Conservation (phyloP, 1,284 basidiomycete genomes). For the Amylostereum areolatum region DNA sequence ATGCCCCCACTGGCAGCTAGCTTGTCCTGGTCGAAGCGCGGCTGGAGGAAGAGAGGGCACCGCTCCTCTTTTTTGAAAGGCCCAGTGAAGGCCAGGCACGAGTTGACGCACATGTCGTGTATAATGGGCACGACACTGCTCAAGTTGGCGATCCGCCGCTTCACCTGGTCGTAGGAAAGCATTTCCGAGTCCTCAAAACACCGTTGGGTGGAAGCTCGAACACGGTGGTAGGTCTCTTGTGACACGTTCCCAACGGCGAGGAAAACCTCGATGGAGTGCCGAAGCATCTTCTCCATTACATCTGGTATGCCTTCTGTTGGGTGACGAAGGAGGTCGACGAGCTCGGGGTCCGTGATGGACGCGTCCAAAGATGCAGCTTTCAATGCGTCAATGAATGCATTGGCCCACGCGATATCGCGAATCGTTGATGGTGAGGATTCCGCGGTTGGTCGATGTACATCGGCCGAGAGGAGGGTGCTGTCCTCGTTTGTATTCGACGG, state of each 20-base stretch:
- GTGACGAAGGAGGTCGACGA: too few relatives aligned
- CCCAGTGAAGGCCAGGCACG: constrained; percentile 22
- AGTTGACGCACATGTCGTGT: constrained; percentile 25
- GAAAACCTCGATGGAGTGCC: constrained; percentile 20
- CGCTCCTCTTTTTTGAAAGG: constrained; percentile 13
- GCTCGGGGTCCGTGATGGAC: too few relatives aligned
- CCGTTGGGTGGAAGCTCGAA: constrained; percentile 9
- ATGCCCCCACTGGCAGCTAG: too few relatives aligned
- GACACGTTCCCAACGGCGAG: constrained; percentile 17
- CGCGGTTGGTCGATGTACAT: too few relatives aligned
- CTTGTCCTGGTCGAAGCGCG: constrained; percentile 15
- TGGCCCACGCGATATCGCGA: too few relatives aligned
- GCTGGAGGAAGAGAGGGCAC: constrained; percentile 18
- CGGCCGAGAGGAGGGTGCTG: too few relatives aligned
- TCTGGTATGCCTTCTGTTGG: too few relatives aligned
- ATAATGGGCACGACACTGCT: constrained; percentile 18
- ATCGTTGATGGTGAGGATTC: too few relatives aligned
- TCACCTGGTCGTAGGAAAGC: constrained; percentile 19
- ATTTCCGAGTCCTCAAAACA: constrained; percentile 14
- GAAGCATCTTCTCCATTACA: too few relatives aligned
- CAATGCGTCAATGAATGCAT: too few relatives aligned
- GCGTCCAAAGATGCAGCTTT: too few relatives aligned
- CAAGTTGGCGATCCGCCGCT: constrained; percentile 14
- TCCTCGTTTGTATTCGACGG: too few relatives aligned
- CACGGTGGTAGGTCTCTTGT: constrained; percentile 16